Percentiles rank a stretch among this genome's conserved stretches.
Evolutionary conservation across 23 red algal species (phyloP).

Genomic region (Gracilariopsis chorda): DNA sequence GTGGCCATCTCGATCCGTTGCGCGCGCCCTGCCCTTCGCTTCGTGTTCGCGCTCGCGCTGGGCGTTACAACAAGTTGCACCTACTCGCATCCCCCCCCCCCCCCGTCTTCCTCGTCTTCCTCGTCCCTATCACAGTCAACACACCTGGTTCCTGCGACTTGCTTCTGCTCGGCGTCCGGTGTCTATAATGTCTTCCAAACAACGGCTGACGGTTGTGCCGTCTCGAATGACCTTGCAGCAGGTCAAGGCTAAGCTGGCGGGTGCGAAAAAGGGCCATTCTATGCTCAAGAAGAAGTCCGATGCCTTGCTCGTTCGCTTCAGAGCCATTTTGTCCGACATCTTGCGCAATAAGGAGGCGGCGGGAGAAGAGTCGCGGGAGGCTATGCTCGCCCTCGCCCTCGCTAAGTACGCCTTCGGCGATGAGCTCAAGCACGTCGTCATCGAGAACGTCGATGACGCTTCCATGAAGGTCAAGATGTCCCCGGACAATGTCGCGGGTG

Average conservation of each 20-base stretch:
- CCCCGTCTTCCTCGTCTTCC: neutral
- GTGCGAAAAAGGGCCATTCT: slow-evolving; percentile 91
- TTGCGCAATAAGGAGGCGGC: slow-evolving; percentile 78
- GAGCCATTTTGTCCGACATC: slow-evolving; percentile 88
- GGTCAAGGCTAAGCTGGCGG: slow-evolving; percentile 85
- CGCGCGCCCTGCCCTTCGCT: too few relatives aligned
- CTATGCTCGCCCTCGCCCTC: slow-evolving; percentile 85
- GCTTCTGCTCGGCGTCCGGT: neutral
- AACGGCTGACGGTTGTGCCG: slow-evolving; percentile 90
- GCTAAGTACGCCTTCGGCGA: slow-evolving; percentile 97
- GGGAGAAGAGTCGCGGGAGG: slow-evolving; percentile 74
- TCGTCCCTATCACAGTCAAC: too few relatives aligned
- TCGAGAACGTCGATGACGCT: slow-evolving; percentile 87
- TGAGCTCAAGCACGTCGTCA: slow-evolving; percentile 79
- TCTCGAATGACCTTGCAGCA: slow-evolving; percentile 98
- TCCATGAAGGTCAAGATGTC: slow-evolving; percentile 71
- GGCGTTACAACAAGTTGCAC: too few relatives aligned
- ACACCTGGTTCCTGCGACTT: too few relatives aligned
- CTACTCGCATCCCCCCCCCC: neutral
- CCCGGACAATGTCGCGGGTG: slow-evolving; percentile 96
- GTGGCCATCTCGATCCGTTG: too few relatives aligned
- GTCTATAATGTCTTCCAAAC: slow-evolving; percentile 41
- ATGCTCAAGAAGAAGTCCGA: slow-evolving; percentile 99
- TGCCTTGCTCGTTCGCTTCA: slow-evolving; percentile 92
- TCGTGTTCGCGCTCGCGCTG: too few relatives aligned